Conservation (phyloP, 805 yeast genomes). For the Metschnikowia orientalis region DNA sequence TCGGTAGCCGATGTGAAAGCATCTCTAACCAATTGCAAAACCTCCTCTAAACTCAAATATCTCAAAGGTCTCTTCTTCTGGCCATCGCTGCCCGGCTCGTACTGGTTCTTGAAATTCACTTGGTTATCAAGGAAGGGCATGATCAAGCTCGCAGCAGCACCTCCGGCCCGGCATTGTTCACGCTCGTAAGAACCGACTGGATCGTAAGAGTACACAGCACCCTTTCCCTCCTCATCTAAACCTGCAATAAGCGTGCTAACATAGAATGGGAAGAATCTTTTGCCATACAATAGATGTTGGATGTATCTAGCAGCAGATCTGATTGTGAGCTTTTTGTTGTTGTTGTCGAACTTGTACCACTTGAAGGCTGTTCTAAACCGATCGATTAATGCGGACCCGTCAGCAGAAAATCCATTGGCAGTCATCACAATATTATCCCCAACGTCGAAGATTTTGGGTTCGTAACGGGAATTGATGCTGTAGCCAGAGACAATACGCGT, state of each 20-base stretch:
- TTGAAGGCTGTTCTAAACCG: slow-evolving; percentile 65
- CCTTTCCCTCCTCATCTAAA: slow-evolving; percentile 84
- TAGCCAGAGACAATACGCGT: slow-evolving; percentile 96
- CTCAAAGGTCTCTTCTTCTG: slow-evolving; percentile 54
- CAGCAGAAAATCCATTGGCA: slow-evolving; percentile 97
- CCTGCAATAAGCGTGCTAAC: slow-evolving; percentile 95
- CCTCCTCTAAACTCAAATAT: slow-evolving; percentile 77
- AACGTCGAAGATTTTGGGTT: slow-evolving; percentile 81
- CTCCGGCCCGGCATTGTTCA: slow-evolving; percentile 97
- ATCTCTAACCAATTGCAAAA: slow-evolving; percentile 80
- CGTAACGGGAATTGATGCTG: slow-evolving; percentile 87
- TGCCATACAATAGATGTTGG: slow-evolving; percentile 86
- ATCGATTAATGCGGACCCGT: slow-evolving; percentile 79
- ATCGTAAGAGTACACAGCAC: slow-evolving; percentile 93
- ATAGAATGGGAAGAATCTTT: slow-evolving; percentile 94
- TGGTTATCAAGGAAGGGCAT: slow-evolving; percentile 98
- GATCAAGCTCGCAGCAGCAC: slow-evolving; percentile 92
- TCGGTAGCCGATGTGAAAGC: slow-evolving; percentile 96
- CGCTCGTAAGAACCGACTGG: slow-evolving; percentile 98
- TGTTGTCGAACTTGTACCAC: slow-evolving; percentile 91
- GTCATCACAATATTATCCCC: slow-evolving; percentile 86
- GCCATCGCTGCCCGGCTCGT: slow-evolving; percentile 73
- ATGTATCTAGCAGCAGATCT: slow-evolving; percentile 82
- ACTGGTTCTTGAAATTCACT: slow-evolving; percentile 92
- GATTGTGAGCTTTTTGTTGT: slow-evolving; percentile 61